Conservation (phyloP, 371 early-diverging fungal species). For the Apophysomyces sp. region DNA sequence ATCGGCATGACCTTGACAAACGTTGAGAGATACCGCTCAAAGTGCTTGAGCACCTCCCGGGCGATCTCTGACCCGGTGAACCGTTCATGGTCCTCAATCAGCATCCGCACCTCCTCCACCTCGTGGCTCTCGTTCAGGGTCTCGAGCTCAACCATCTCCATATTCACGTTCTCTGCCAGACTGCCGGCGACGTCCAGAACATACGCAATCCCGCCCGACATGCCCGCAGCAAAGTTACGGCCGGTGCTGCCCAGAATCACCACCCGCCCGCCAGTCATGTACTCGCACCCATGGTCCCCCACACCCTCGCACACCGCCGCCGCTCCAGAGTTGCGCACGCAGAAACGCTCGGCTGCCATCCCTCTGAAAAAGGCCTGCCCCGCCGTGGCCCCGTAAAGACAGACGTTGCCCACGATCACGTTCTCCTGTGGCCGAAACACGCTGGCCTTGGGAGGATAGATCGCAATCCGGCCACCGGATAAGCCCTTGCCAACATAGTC, state of each 20-base stretch:
- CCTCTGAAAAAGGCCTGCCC: slow-evolving; percentile 90
- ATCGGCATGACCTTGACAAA: slow-evolving; percentile 95
- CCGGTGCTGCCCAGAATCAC: slow-evolving; percentile 85
- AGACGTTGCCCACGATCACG: slow-evolving; percentile 92
- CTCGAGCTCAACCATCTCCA: slow-evolving; percentile 89
- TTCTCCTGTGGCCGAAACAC: slow-evolving; percentile 79
- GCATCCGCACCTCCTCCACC: slow-evolving; percentile 67
- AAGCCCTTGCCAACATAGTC: slow-evolving; percentile 97
- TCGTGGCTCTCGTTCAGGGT: slow-evolving; percentile 78
- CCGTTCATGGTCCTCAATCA: slow-evolving; percentile 79
- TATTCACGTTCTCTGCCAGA: slow-evolving; percentile 75
- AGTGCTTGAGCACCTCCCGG: slow-evolving; percentile 68
- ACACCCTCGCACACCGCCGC: slow-evolving; percentile 92
- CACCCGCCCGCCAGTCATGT: slow-evolving; percentile 95
- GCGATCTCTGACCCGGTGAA: slow-evolving; percentile 84
- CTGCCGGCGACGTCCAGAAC: slow-evolving; percentile 64
- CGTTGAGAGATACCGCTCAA: slow-evolving; percentile 67
- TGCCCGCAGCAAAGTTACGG: slow-evolving; percentile 94
- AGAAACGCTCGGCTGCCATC: slow-evolving; percentile 95
- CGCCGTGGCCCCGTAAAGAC: slow-evolving; percentile 91
- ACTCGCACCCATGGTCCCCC: slow-evolving; percentile 97
- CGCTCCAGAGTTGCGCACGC: slow-evolving; percentile 95
- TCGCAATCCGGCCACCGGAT: slow-evolving; percentile 84
- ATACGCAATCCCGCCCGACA: slow-evolving; percentile 94
- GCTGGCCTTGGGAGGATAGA: slow-evolving; percentile 80